phyloP scores from a whole-genome alignment of 2,329 filamentous ascomycete genomes.

The Coleophoma cylindrospora region DNA sequence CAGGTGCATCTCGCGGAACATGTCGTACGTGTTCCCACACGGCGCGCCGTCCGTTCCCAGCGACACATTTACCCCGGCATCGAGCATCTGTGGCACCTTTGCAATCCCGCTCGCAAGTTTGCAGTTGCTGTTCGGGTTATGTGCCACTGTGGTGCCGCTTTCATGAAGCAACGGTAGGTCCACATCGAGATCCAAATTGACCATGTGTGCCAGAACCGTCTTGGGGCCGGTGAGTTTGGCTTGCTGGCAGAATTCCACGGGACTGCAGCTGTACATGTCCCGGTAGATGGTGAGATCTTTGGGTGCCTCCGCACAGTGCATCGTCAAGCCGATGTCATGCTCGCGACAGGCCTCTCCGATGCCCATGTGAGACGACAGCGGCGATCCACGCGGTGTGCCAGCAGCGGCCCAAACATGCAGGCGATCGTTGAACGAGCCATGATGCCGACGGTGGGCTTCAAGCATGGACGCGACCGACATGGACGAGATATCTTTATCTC shows the following conservation, averaged over 20 bases:
- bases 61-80: constrained; percentile 37
- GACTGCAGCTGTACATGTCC: constrained; percentile 33
- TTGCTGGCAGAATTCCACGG: constrained; percentile 36
- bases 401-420: constrained; percentile 43
- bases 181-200: constrained; percentile 37
- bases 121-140: constrained; percentile 45
- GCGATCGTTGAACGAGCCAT: constrained; percentile 27
- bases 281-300: constrained; percentile 32
- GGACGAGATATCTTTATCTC: constrained; percentile 29
- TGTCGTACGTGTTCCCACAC: constrained; percentile 46
- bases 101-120: constrained; percentile 47
- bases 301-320: constrained; percentile 40
- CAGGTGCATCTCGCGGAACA: constrained; percentile 47
- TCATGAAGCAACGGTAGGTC: constrained; percentile 33
- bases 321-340: constrained; percentile 38
- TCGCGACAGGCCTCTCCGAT: constrained; percentile 34
- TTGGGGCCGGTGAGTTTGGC: constrained; percentile 32
- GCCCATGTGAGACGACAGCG: constrained; percentile 30
- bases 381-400: constrained; percentile 39
- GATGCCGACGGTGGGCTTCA: constrained; percentile 22
- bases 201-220: constrained; percentile 47
- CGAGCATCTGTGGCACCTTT: constrained; percentile 38
- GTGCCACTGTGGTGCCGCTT: constrained; percentile 40
- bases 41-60: constrained; percentile 49
- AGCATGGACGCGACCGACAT: constrained; percentile 30